Conservation (phyloP, 805 yeast species). For the Debaryomyces hansenii region DNA sequence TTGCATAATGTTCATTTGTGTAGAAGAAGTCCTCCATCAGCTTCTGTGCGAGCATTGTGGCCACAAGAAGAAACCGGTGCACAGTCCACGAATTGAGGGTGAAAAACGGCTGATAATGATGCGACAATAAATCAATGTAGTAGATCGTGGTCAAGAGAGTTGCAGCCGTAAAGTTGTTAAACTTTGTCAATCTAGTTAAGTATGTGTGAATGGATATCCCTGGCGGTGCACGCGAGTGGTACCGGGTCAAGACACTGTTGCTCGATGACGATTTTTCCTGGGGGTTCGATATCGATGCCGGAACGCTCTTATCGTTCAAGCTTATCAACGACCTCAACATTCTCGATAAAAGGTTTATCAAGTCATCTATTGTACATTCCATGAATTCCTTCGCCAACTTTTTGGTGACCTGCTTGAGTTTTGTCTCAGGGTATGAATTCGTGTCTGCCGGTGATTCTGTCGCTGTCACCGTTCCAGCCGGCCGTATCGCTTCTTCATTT, state of each 20-base stretch:
- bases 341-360: slow-evolving; percentile 70
- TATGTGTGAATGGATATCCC: slow-evolving; percentile 79
- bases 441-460: background rate
- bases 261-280: slow-evolving; percentile 16
- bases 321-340: slow-evolving; percentile 76
- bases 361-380: slow-evolving; percentile 66
- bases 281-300: slow-evolving; percentile 30
- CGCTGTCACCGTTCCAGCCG: background rate
- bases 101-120: slow-evolving; percentile 71
- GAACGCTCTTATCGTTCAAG: slow-evolving; percentile 65
- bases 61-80: slow-evolving; percentile 85
- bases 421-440: slow-evolving; percentile 1
- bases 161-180: slow-evolving; percentile 82
- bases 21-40: slow-evolving; percentile 92
- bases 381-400: slow-evolving; percentile 43
- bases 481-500: background rate
- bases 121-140: slow-evolving; percentile 81
- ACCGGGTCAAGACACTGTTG: slow-evolving; percentile 62
- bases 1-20: slow-evolving; percentile 90
- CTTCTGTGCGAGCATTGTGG: slow-evolving; percentile 87
- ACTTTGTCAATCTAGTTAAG: slow-evolving; percentile 71
- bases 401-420: background rate
- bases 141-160: slow-evolving; percentile 81
- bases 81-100: slow-evolving; percentile 89
- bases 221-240: slow-evolving; percentile 94